Evolutionary conservation across 169 alveolate species (phyloP), one percentile per base, ranked within the genome.

Genomic region (Plasmodium blacklocki): DNA sequence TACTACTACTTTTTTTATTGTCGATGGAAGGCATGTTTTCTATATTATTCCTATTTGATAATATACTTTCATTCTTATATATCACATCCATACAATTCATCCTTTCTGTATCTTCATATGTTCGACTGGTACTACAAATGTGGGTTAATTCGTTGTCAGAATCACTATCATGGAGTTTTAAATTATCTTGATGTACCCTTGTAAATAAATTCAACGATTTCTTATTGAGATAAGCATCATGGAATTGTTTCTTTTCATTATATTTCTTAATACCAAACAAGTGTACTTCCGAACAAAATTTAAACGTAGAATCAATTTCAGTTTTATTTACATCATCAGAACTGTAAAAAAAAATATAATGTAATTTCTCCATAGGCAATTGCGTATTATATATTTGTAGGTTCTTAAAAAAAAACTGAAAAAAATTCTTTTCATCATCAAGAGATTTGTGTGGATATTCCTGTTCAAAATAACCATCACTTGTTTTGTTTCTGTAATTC

Each of bases 381-480:
- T 70, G 54, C 0, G 91, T 83, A 50, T 39, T 83, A 43, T 45
- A 18, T 32, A 83, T 67, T 47, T 83, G 58, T n/a, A 83, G 11
- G n/a, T 11, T 56, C 49, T 68, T 66, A 49, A 83, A 70, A 47
- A 83, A 83, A 62, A 83, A 83, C 4, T 39, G 50, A 50, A 83
- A 83, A 32, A 83, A 83, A 3, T 15, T 23, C 23, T 83, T 67
- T 47, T 83, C 91, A 68, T 83, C 91, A 8, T 67, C 91, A 56
- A 83, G 5, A 0, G 91, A 54, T 45, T 83, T 83, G 29, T 83
- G 91, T 2, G 91, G 91, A 50, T 83, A 83, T 60, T 83, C 91
- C 32, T 83, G 91, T 29, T 68, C 85, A 72, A 67, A 67, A 50
- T 32, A 39, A 2, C 91, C 85, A 83, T 83, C 85, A 26, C 68